A percentile compares a stretch with the other conserved stretches of the same genome.
Evolutionary conservation across 2,329 filamentous ascomycete genomes (phyloP).

Genomic region (Fusarium nematophilum): DNA sequence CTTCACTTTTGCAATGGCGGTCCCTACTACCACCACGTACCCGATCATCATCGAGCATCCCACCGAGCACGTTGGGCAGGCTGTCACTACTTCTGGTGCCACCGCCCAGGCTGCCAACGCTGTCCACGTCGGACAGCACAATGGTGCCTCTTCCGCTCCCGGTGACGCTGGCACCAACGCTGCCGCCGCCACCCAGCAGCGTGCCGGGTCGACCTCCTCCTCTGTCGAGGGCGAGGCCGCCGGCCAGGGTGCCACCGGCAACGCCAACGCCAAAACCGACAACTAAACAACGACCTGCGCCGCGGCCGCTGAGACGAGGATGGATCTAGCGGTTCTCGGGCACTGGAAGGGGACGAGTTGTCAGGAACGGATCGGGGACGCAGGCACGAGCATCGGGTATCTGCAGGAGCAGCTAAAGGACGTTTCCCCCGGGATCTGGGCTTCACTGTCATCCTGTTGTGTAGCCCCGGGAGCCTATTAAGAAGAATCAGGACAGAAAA

Average conservation of each 20-base stretch:
- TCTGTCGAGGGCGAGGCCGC: background rate
- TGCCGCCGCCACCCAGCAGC: background rate
- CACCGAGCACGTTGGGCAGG: background rate
- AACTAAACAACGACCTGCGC: background rate
- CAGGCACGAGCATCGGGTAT: background rate
- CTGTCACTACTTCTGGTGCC: background rate
- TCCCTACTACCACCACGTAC: background rate
- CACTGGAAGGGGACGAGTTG: background rate
- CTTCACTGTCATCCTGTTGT: constrained; percentile 13
- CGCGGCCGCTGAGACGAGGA: background rate
- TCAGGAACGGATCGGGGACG: background rate
- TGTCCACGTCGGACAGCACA: background rate
- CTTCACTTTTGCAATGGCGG: background rate
- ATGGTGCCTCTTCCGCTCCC: background rate
- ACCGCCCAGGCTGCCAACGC: background rate
- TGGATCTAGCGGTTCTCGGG: background rate
- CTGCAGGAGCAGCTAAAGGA: constrained; percentile 16
- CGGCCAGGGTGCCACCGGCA: background rate
- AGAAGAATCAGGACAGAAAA: background rate
- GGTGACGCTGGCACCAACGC: too few relatives aligned
- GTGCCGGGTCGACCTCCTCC: background rate
- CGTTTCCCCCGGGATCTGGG: constrained; percentile 2
- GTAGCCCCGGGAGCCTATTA: background rate
- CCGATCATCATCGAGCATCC: background rate
- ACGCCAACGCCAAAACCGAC: background rate